These are phyloP conservation scores for Colletotrichum siamense DNA, from an alignment of 2,329 filamentous ascomycete genomes.

Conservation along the genomic window DNA sequence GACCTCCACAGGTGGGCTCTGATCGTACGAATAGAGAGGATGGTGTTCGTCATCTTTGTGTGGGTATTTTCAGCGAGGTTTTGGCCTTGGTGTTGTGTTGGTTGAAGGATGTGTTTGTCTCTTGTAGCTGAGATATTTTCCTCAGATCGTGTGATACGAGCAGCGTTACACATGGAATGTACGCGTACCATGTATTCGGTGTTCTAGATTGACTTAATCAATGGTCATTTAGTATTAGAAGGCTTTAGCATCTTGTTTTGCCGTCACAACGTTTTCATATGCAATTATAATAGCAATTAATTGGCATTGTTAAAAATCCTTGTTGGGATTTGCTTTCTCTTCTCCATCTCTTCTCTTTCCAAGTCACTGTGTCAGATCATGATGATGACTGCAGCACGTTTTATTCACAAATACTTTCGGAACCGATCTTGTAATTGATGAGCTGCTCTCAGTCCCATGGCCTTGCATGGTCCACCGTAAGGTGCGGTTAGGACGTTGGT, in stretches of 20 bases:
- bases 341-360: rapidly evolving
- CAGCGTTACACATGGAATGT: background rate
- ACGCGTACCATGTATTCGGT: background rate
- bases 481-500: background rate
- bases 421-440: background rate
- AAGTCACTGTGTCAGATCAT: background rate
- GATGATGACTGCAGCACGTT: too few relatives aligned
- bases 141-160: background rate
- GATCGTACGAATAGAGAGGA: background rate
- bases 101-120: background rate
- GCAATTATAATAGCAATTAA: rapidly evolving
- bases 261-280: rapidly evolving
- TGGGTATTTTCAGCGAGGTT: background rate
- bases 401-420: background rate
- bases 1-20: background rate
- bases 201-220: background rate
- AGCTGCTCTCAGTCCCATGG: background rate
- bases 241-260: rapidly evolving
- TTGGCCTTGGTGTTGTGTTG: background rate
- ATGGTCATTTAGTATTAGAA: background rate
- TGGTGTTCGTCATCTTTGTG: background rate
- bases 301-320: background rate
- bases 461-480: background rate
- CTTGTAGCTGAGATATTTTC: background rate
- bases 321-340: background rate